Evolutionary conservation across 2,329 filamentous ascomycete genomes (phyloP).

Genomic region (Alternaria novae-zelandiae): DNA sequence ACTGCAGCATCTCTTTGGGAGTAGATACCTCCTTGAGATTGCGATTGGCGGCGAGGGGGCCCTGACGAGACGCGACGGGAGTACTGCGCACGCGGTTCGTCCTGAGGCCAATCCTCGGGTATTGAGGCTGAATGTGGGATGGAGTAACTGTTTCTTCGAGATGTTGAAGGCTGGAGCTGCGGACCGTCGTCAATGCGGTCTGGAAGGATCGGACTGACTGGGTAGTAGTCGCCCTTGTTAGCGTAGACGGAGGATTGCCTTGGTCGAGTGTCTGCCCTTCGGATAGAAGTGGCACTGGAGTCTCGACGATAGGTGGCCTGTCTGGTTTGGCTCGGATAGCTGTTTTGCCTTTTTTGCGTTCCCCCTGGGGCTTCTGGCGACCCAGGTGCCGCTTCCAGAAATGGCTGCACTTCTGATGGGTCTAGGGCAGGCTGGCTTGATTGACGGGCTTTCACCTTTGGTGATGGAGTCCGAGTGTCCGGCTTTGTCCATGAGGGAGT

Average conservation of each 20-base stretch:
- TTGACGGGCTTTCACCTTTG: slow-evolving; percentile 2
- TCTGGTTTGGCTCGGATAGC: slow-evolving; percentile 17
- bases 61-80: background rate
- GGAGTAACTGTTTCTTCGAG: slow-evolving; percentile 1
- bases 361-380: slow-evolving; percentile 31
- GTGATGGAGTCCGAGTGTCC: slow-evolving; percentile 22
- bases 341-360: slow-evolving; percentile 38
- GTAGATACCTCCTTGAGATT: background rate
- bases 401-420: slow-evolving; percentile 16
- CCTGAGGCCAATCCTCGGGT: slow-evolving; percentile 1
- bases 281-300: background rate
- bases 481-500: slow-evolving; percentile 31
- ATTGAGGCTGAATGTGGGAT: slow-evolving; percentile 16
- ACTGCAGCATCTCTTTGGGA: background rate
- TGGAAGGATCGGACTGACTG: slow-evolving; percentile 15
- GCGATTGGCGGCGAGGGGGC: background rate
- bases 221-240: slow-evolving; percentile 22
- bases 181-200: slow-evolving; percentile 13
- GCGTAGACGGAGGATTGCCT: background rate
- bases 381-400: slow-evolving; percentile 30
- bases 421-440: slow-evolving; percentile 10
- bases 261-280: slow-evolving; percentile 8
- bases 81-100: background rate
- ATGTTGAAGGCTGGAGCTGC: slow-evolving; percentile 3
- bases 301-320: background rate